Base-by-base conservation (phyloP, 257 asterid species). In the Solanum bulbocastanum region DNA sequence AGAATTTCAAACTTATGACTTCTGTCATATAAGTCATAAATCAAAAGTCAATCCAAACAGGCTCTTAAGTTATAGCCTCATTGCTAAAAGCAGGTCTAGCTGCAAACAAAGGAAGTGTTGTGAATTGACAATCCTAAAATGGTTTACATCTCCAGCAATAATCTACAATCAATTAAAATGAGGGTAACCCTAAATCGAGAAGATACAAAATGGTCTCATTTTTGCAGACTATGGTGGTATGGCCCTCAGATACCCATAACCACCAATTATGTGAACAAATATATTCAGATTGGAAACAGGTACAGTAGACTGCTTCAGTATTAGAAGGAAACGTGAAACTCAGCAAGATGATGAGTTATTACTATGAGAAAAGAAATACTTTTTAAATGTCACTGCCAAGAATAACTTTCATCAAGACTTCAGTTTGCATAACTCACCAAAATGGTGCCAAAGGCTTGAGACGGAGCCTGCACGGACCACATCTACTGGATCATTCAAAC, bases 401-500 rank as follows among this genome's bases (percentile, higher is more conserved):
- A 78, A 78, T 40, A n/a, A 78, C 84, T n/a, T 40, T 42, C 62
- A 78, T 8, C 23, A 44, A 36, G 62, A 78, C 36, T 78, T 46
- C 23, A 39, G 15, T 5, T 42, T n/a, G 84, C 62, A 25, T 25
- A 40, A 78, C 84, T 78, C 84, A 78, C 84, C 90, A 20, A 88
- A 88, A 76, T 75, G 87, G 20, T 60, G 91, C 94, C 93, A 91
- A 46, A 69, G 32, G 37, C 84, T 66, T 11, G 93, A 91, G 4
- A 92, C 92, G 44, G 79, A n/a, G 16, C 87, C 49, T 25, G 92
- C 93, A 62, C 91, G 90, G 58, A 87, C 71, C 40, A 92, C 36
- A 88, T 92, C 93, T 18, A 84, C 89, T n/a, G 91, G 91, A 83
- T 90, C 90, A 87, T 87, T 91, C 91, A 91, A 90, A 56, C 85